A percentile compares a stretch with the other conserved stretches of the same genome.
Conservation (phyloP, 768 basidiomycete species). For the Fomitopsis serialis region DNA sequence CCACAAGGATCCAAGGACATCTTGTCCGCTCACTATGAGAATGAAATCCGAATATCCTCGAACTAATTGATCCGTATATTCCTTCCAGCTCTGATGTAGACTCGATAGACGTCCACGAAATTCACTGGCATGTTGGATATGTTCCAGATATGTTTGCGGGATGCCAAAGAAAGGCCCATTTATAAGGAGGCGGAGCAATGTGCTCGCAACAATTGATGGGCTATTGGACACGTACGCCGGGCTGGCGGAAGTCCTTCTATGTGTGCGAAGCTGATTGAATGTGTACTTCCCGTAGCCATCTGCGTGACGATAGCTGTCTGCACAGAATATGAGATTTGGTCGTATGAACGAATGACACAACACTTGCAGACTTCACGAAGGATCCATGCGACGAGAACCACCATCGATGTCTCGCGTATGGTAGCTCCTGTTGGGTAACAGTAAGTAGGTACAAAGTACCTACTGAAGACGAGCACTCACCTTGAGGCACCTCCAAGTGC, state of each 20-base stretch:
- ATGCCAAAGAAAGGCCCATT: constrained; percentile 46
- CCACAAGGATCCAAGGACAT: neutral
- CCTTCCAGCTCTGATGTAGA: constrained; percentile 45
- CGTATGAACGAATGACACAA: neutral
- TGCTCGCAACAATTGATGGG: constrained; percentile 13
- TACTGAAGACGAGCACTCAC: constrained; percentile 2
- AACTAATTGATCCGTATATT: constrained; percentile 44
- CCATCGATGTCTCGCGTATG: constrained; percentile 24
- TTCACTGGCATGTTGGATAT: constrained; percentile 42
- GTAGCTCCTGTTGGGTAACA: neutral
- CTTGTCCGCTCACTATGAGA: constrained; percentile 37
- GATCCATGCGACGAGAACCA: constrained; percentile 44
- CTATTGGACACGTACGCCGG: neutral
- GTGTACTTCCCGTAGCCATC: constrained; percentile 41
- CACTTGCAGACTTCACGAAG: constrained; percentile 41
- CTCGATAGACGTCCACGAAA: constrained; percentile 44
- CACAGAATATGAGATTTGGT: neutral
- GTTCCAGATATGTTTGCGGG: constrained; percentile 44
- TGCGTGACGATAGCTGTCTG: constrained; percentile 40
- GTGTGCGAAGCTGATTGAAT: constrained; percentile 20
- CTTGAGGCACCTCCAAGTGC: constrained; percentile 17
- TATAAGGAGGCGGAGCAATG: constrained; percentile 33
- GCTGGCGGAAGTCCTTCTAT: constrained; percentile 8
- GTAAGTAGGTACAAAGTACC: neutral
- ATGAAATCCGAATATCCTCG: constrained; percentile 54